Evolutionary conservation across 352 stramenopile genomes (phyloP).

Genomic region (Phytophthora gonapodyides): DNA sequence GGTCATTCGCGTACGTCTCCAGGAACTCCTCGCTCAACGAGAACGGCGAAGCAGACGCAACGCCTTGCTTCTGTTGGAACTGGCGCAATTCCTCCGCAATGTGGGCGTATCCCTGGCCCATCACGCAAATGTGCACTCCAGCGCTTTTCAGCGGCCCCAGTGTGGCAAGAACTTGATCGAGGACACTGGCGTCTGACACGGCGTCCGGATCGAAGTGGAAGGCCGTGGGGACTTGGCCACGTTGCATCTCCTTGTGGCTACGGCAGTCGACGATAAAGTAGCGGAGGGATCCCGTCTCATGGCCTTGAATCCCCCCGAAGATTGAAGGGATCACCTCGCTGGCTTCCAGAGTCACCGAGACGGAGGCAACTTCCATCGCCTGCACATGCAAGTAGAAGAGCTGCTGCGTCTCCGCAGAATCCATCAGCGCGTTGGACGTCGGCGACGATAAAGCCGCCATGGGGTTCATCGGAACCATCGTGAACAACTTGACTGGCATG

Average conservation of each 20-base stretch:
- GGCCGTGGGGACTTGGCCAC: conserved; percentile 72
- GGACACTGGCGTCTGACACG: conserved; percentile 48
- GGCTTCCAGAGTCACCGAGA: conserved; percentile 62
- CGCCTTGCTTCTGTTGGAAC: conserved; percentile 34
- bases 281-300: conserved; percentile 46
- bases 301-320: conserved; percentile 71
- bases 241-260: conserved; percentile 39
- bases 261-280: conserved; percentile 87
- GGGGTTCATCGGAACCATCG: conserved; percentile 32
- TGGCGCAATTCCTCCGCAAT: conserved; percentile 63
- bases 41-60: conserved; percentile 45
- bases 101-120: conserved; percentile 78
- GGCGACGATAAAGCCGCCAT: conserved; percentile 40
- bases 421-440: conserved; percentile 30
- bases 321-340: conserved; percentile 70
- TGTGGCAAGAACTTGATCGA: conserved; percentile 73
- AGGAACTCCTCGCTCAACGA: conserved; percentile 60
- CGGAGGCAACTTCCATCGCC: conserved; percentile 48
- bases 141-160: conserved; percentile 64
- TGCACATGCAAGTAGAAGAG: conserved; percentile 68
- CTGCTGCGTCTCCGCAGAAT: conserved; percentile 39
- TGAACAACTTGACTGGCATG: conserved; percentile 40
- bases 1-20: conserved; percentile 67
- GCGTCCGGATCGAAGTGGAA: conserved; percentile 79
- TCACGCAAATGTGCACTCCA: conserved; percentile 75